These are phyloP conservation scores for Asterionellopsis glacialis DNA, from an alignment of 108 stramenopile species.

Conservation along the genomic window DNA sequence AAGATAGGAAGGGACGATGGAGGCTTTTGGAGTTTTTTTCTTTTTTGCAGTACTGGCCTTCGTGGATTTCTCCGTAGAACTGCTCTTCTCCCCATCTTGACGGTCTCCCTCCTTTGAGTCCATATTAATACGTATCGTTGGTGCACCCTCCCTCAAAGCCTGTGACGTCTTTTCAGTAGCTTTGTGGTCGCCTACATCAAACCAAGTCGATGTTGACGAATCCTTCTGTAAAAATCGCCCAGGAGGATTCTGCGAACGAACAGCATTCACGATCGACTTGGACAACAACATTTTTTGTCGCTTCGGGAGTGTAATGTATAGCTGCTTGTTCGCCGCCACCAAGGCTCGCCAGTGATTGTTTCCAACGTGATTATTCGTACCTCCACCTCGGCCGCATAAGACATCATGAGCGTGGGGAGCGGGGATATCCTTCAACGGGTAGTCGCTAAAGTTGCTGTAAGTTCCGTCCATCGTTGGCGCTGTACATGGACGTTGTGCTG, in stretches of 20 bases:
- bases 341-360: conserved; percentile 57
- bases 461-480: too few relatives aligned
- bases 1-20: neutral
- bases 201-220: conserved; percentile 36
- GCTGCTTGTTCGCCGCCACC: conserved; percentile 67
- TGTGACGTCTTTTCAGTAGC: conserved; percentile 69
- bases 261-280: conserved; percentile 53
- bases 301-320: conserved; percentile 67
- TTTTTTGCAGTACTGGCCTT: conserved; percentile 1
- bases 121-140: conserved; percentile 55
- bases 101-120: neutral
- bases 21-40: neutral
- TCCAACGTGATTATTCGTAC: conserved; percentile 38
- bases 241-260: conserved; percentile 70
- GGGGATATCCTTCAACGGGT: conserved; percentile 38
- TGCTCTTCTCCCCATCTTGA: neutral
- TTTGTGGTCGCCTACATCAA: conserved; percentile 60
- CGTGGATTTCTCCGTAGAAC: conserved; percentile 6
- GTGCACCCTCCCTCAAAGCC: conserved; percentile 72
- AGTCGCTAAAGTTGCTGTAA: conserved; percentile 1
- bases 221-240: conserved; percentile 78
- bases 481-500: too few relatives aligned
- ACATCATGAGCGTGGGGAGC: conserved; percentile 47
- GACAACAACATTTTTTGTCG: conserved; percentile 69
- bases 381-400: conserved; percentile 45